A percentile compares a stretch with the other conserved stretches of the same genome.
These are phyloP conservation scores for Lipomyces mesembrius DNA, from an alignment of 805 yeast species.

Conservation along the genomic window DNA sequence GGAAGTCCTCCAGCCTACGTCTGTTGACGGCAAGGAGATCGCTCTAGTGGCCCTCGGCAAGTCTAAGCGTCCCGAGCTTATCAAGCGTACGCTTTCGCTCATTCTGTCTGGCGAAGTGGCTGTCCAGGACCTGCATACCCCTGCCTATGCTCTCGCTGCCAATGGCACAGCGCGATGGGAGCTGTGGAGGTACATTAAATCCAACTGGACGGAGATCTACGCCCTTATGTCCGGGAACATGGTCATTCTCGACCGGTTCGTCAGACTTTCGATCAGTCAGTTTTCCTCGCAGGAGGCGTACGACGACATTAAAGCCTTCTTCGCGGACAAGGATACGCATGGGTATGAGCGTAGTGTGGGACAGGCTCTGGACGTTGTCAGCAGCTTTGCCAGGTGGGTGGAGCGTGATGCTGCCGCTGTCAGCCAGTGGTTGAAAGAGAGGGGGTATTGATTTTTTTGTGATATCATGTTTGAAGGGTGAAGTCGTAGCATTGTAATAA, in stretches of 20 bases:
- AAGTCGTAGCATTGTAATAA: too few species aligned
- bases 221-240: constrained; percentile 54
- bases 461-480: too few species aligned
- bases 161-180: constrained; percentile 52
- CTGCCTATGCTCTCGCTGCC: constrained; percentile 54
- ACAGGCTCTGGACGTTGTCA: constrained; percentile 61
- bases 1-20: constrained; percentile 57
- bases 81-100: constrained; percentile 50
- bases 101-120: constrained; percentile 52
- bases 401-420: constrained; percentile 52
- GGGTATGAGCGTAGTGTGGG: constrained; percentile 63
- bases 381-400: constrained; percentile 56
- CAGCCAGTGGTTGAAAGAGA: constrained; percentile 50
- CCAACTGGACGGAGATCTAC: constrained; percentile 54
- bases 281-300: constrained; percentile 48
- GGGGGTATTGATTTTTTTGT: constrained; percentile 25
- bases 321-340: constrained; percentile 52
- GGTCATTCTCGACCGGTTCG: constrained; percentile 57
- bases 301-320: constrained; percentile 52
- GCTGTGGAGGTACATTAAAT: constrained; percentile 58
- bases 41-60: constrained; percentile 62
- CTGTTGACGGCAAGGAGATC: constrained; percentile 62
- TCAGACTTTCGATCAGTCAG: constrained; percentile 46
- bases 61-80: constrained; percentile 47
- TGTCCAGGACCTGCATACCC: constrained; percentile 61